Percentiles rank a stretch among this genome's conserved stretches.
phyloP scores from a whole-genome alignment of 2,329 filamentous ascomycete genomes.

The Lecanoromycetidae sp. region DNA sequence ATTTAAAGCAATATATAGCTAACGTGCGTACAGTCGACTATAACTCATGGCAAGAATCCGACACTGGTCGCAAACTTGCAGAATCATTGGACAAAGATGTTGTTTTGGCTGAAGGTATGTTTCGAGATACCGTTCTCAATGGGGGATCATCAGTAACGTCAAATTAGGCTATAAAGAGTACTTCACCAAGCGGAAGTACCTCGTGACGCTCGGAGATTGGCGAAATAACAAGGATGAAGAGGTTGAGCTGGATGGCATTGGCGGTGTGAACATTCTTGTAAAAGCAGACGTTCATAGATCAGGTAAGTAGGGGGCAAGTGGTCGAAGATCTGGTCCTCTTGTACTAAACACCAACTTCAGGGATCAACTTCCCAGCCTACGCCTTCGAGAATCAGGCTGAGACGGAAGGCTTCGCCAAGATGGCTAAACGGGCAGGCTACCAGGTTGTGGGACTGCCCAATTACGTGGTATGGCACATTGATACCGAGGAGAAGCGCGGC shows the following conservation, averaged over 20 bases:
- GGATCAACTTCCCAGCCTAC: slow-evolving; percentile 95
- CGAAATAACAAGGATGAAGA: slow-evolving; percentile 83
- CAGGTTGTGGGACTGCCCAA: slow-evolving; percentile 86
- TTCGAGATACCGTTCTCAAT: background rate
- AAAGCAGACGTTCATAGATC: slow-evolving; percentile 96
- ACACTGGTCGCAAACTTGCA: slow-evolving; percentile 66
- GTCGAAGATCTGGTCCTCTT: background rate
- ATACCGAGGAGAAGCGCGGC: slow-evolving; percentile 86
- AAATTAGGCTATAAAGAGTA: slow-evolving; percentile 75
- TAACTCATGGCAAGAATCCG: slow-evolving; percentile 96
- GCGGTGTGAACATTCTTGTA: slow-evolving; percentile 92
- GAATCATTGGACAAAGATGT: slow-evolving; percentile 63
- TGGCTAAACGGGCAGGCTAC: slow-evolving; percentile 94
- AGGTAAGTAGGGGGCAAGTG: slow-evolving; percentile 41
- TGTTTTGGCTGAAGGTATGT: slow-evolving; percentile 74
- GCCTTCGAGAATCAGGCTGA: slow-evolving; percentile 98
- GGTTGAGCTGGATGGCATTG: slow-evolving; percentile 86
- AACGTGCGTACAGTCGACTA: slow-evolving; percentile 61
- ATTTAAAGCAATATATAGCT: slow-evolving; percentile 15
- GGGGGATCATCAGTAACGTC: slow-evolving; percentile 13
- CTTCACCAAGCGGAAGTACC: slow-evolving; percentile 77
- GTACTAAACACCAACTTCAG: slow-evolving; percentile 35
- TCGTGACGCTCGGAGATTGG: slow-evolving; percentile 88
- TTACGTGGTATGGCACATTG: slow-evolving; percentile 97
- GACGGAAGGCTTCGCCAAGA: slow-evolving; percentile 96